Evolutionary conservation across 1,284 basidiomycete genomes (phyloP).

Genomic region (Waitea zeae): DNA sequence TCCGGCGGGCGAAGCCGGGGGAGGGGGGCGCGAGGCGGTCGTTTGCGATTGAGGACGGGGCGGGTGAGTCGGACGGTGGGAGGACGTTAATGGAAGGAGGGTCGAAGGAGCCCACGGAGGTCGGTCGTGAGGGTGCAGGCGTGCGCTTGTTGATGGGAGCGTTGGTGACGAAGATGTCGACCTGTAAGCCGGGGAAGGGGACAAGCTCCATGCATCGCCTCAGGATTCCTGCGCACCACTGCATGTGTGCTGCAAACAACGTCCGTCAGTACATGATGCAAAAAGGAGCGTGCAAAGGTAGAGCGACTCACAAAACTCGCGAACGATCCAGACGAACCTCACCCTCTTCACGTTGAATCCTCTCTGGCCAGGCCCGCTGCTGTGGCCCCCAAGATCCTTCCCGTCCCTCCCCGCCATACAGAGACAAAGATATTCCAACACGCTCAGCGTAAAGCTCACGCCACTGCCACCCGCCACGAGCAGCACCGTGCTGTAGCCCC

Average conservation of each 20-base stretch:
- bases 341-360: slow-evolving; percentile 38
- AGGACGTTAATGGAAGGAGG: too few species aligned
- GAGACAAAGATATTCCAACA: slow-evolving; percentile 56
- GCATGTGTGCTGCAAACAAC: slow-evolving; percentile 47
- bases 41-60: slow-evolving; percentile 3
- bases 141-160: slow-evolving; percentile 13
- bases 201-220: slow-evolving; percentile 53
- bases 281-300: slow-evolving; percentile 3
- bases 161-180: slow-evolving; percentile 74
- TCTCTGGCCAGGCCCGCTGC: slow-evolving; percentile 24
- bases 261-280: background rate
- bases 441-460: slow-evolving; percentile 57
- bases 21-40: slow-evolving; percentile 24
- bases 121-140: background rate
- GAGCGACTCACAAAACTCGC: slow-evolving; percentile 51
- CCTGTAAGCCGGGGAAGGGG: slow-evolving; percentile 35
- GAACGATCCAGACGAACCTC: slow-evolving; percentile 72
- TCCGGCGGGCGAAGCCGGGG: slow-evolving; percentile 15
- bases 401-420: slow-evolving; percentile 40
- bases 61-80: slow-evolving; percentile 4
- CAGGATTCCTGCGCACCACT: slow-evolving; percentile 65
- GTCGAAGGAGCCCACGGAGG: background rate
- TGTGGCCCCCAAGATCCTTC: slow-evolving; percentile 21
- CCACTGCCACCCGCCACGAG: slow-evolving; percentile 73
- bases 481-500: slow-evolving; percentile 41